A percentile compares a stretch with the other conserved stretches of the same genome.
These are phyloP conservation scores for Populus hybrid DNA, from an alignment of 441 rosid species.

Conservation along the genomic window DNA sequence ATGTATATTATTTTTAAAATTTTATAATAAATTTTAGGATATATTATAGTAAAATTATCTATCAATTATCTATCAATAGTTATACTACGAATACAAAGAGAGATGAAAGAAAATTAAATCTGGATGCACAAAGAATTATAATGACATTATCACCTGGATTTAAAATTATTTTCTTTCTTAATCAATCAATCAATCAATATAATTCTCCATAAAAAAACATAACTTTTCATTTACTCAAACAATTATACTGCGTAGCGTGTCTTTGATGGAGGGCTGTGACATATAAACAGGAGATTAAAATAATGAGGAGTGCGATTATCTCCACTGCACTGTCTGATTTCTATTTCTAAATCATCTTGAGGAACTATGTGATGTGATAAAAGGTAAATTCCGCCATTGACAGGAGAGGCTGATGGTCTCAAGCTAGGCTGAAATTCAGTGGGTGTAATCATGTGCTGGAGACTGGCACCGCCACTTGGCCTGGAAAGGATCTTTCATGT, in stretches of 20 bases:
- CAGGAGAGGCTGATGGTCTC: not conserved
- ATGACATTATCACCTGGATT: not conserved
- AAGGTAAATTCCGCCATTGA: not conserved
- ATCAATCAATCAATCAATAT: too few species aligned
- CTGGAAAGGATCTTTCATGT: not conserved
- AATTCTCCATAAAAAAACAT: not conserved
- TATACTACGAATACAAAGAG: too few species aligned
- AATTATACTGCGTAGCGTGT: not conserved
- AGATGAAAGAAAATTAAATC: too few species aligned
- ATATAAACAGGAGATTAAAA: not conserved
- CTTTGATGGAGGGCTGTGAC: not conserved
- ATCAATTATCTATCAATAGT: too few species aligned
- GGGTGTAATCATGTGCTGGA: slow-evolving; percentile 1
- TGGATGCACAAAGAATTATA: not conserved
- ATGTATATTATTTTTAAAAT: too few species aligned
- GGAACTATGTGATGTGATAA: too few species aligned
- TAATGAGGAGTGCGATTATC: not conserved
- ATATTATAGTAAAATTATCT: too few species aligned
- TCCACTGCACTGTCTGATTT: not conserved
- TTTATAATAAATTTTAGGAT: too few species aligned
- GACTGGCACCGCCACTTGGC: not conserved
- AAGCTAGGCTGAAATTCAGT: not conserved
- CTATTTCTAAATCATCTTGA: not conserved
- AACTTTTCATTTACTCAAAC: not conserved
- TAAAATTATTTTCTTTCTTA: too few species aligned